Percentiles rank a stretch among this genome's conserved stretches.
phyloP scores from a whole-genome alignment of 305 asterid species.

The Fraxinus albicans region DNA sequence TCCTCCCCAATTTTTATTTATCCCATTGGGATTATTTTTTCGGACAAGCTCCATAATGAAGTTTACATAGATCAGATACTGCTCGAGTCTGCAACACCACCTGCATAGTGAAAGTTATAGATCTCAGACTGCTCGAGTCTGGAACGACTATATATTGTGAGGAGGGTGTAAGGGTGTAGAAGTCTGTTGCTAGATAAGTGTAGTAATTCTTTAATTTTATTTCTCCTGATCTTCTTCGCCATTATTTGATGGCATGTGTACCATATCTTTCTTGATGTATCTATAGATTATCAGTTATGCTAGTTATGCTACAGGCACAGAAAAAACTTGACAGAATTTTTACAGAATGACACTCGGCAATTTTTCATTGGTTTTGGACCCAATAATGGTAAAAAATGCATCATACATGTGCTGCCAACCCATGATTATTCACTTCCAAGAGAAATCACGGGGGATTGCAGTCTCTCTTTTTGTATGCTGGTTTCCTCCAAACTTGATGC shows the following conservation, averaged over 20 bases:
- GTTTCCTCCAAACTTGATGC: not conserved
- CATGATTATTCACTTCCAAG: not conserved
- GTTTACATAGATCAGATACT: constrained; percentile 19
- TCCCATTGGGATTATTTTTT: constrained; percentile 7
- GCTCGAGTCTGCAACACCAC: not conserved
- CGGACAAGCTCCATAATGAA: constrained; percentile 27
- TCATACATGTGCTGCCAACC: too few relatives aligned
- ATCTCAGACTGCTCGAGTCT: constrained; percentile 7
- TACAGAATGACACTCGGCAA: too few relatives aligned
- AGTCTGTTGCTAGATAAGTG: constrained; percentile 11
- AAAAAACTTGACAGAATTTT: too few relatives aligned
- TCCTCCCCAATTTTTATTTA: constrained; percentile 2
- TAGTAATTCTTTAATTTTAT: constrained; percentile 34
- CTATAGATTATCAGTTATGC: too few relatives aligned
- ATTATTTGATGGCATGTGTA: constrained; percentile 28
- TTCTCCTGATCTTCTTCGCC: constrained; percentile 21
- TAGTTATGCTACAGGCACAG: too few relatives aligned
- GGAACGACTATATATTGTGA: constrained; percentile 2
- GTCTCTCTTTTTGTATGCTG: not conserved
- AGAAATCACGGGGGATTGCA: not conserved
- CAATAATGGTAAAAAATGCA: too few relatives aligned
- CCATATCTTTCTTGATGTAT: constrained; percentile 4
- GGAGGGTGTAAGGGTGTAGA: constrained; percentile 7
- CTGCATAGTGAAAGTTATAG: constrained; percentile 28
- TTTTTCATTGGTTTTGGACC: too few relatives aligned